phyloP scores from a whole-genome alignment of 2,329 filamentous ascomycete species.

The Thermothelomyces thermophilus region DNA sequence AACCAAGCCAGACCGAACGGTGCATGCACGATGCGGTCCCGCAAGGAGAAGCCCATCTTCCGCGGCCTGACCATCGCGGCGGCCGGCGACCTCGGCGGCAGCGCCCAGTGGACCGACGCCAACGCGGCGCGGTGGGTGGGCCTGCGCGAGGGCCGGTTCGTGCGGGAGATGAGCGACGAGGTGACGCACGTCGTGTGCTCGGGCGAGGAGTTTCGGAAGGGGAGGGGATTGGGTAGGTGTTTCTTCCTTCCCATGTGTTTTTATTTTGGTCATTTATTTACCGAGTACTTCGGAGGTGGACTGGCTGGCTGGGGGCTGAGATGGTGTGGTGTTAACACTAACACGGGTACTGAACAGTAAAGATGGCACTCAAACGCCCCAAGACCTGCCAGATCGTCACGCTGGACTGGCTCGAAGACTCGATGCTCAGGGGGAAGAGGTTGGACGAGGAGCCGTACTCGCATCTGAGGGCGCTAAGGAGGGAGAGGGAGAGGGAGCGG shows the following conservation, averaged over 20 bases:
- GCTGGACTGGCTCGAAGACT: slow-evolving; percentile 49
- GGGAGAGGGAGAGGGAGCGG: slow-evolving; percentile 35
- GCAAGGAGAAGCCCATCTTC: slow-evolving; percentile 23
- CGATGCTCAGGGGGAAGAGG: slow-evolving; percentile 27
- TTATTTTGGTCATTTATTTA: too few relatives aligned
- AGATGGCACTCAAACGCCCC: slow-evolving; percentile 30
- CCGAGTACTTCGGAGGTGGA: too few relatives aligned
- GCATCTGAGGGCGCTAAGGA: slow-evolving; percentile 24
- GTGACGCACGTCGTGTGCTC: slow-evolving; percentile 71
- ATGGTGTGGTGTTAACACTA: too few relatives aligned
- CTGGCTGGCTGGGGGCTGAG: too few relatives aligned
- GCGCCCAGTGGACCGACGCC: slow-evolving; percentile 36
- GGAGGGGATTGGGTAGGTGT: slow-evolving; percentile 31
- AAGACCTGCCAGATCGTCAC: slow-evolving; percentile 38
- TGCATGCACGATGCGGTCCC: slow-evolving; percentile 1
- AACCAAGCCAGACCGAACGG: too few relatives aligned
- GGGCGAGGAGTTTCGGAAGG: slow-evolving; percentile 51
- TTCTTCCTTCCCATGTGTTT: neutral
- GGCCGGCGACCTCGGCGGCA: slow-evolving; percentile 49
- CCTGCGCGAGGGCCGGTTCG: slow-evolving; percentile 54
- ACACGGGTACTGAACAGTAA: too few relatives aligned
- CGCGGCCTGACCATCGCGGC: slow-evolving; percentile 38
- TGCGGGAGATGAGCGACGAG: slow-evolving; percentile 31
- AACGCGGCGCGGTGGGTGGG: slow-evolving; percentile 62
- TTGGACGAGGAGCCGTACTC: slow-evolving; percentile 35